These are phyloP conservation scores for Psilocybe cyanescens DNA, from an alignment of 768 basidiomycete genomes.

Conservation along the genomic window DNA sequence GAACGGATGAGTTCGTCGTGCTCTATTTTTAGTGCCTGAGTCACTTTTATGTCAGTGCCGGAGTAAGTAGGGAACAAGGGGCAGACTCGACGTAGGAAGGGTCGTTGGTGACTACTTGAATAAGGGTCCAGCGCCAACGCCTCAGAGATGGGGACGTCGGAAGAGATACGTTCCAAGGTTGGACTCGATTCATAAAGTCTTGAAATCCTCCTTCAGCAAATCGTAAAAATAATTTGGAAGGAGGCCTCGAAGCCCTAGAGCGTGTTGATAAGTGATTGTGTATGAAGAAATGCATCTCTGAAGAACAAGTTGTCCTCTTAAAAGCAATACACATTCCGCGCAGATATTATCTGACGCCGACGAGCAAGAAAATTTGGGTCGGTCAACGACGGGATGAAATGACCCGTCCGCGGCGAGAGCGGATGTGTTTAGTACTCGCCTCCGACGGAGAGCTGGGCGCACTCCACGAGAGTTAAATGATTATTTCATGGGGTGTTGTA, in stretches of 20 bases:
- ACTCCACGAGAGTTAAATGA: background rate
- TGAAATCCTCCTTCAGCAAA: background rate
- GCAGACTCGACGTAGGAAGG: background rate
- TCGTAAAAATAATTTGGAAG: background rate
- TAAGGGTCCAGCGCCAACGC: slow-evolving; percentile 5
- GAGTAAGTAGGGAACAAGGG: background rate
- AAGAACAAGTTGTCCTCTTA: background rate
- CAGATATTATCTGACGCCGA: background rate
- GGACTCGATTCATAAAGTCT: background rate
- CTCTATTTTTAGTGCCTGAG: background rate
- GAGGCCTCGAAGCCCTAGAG: background rate
- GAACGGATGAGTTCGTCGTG: background rate
- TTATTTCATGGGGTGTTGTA: background rate
- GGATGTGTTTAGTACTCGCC: slow-evolving; percentile 15
- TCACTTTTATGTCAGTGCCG: background rate
- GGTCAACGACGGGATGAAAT: slow-evolving; percentile 5
- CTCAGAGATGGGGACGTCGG: slow-evolving; percentile 2
- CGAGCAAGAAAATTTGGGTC: background rate
- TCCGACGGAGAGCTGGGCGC: slow-evolving; percentile 7
- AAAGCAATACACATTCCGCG: too few species aligned
- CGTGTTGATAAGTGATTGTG: background rate
- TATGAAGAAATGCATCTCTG: background rate
- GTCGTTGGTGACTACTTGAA: background rate
- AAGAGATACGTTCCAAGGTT: background rate
- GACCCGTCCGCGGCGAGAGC: slow-evolving; percentile 23